Evolutionary conservation across 202 grass and related monocot genomes (phyloP), one percentile per base, ranked within the genome.

Genomic region (Schoenoplectus triqueter): DNA sequence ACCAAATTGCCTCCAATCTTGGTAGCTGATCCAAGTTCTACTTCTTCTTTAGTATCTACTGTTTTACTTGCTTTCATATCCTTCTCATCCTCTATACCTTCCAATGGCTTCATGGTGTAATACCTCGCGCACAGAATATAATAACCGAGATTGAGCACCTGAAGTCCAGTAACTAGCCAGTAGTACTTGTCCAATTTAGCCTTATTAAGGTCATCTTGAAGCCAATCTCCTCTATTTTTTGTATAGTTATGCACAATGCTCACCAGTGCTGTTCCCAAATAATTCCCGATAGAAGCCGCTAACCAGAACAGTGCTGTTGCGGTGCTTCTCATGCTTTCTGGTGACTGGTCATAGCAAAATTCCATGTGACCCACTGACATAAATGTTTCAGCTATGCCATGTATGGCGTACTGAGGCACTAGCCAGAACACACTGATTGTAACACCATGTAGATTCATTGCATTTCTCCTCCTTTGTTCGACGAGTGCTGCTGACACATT

Each of bases 301-400:
- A 91, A 87, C 92, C 90, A 90, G 84, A 90, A 91, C 20, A 89
- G 84, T 74, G 94, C 92, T 6, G 92, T 91, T 0, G 91, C 92
- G 1, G 88, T 83, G 85, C 92, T 97, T 66, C 92, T 84, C 95
- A 97, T 90, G 84, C 92, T 91, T 82, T 92, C 95, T 1, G 95
- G 95, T 5, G 95, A 89, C 82, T 97, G 95, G 70, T 97, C 95
- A 80, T 97, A 97, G 18, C 94, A 78, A 49, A 97, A 97, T 76
- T 97, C 95, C 78, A 93, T 90, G 63, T 92, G 89, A 5, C 87
- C 95, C 13, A 97, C 95, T 64, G 92, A 89, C 90, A 97, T 86
- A 88, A 97, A 97, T 13, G 95, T 85, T 82, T 97, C 84, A 18
- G 92, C 95, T 10, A 97, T 0, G 66, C 94, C 94, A 55, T 90